Percentiles rank a stretch among this genome's conserved stretches.
These are phyloP conservation scores for Penicillium mononematosum DNA, from an alignment of 495 filamentous ascomycete genomes.

Conservation along the genomic window DNA sequence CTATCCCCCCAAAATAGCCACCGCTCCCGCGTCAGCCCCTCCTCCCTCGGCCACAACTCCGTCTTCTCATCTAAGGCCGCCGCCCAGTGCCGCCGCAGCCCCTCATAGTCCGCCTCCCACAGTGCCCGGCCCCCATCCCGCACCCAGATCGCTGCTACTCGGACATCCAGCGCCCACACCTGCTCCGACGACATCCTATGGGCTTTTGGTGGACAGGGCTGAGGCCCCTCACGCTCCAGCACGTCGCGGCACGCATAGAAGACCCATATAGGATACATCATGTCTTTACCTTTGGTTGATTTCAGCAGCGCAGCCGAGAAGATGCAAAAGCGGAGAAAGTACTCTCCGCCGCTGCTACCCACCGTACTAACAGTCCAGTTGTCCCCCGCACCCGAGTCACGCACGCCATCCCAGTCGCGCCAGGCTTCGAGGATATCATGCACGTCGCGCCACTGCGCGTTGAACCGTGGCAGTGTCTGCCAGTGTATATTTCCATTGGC, in stretches of 20 bases:
- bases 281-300: background rate
- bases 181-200: slow-evolving; percentile 6
- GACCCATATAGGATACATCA: background rate
- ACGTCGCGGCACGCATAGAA: slow-evolving; percentile 1
- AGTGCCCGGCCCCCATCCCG: slow-evolving; percentile 4
- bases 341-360: background rate
- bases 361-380: background rate
- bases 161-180: slow-evolving; percentile 11
- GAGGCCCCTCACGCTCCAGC: background rate
- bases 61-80: background rate
- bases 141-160: slow-evolving; percentile 9
- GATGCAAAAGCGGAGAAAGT: slow-evolving; percentile 1
- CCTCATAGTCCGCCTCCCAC: background rate
- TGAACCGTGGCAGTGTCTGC: background rate
- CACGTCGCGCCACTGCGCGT: background rate
- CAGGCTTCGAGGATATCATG: background rate
- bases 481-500: slow-evolving; percentile 1
- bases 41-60: slow-evolving; percentile 1
- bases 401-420: slow-evolving; percentile 4
- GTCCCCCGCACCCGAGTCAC: background rate
- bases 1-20: background rate
- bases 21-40: slow-evolving; percentile 5
- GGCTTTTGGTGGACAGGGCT: background rate
- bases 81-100: slow-evolving; percentile 1
- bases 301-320: slow-evolving; percentile 1